Evolutionary conservation across 202 grass and related monocot species (phyloP), one percentile per base, ranked within the genome.

Genomic region (Saccharum hybrid): DNA sequence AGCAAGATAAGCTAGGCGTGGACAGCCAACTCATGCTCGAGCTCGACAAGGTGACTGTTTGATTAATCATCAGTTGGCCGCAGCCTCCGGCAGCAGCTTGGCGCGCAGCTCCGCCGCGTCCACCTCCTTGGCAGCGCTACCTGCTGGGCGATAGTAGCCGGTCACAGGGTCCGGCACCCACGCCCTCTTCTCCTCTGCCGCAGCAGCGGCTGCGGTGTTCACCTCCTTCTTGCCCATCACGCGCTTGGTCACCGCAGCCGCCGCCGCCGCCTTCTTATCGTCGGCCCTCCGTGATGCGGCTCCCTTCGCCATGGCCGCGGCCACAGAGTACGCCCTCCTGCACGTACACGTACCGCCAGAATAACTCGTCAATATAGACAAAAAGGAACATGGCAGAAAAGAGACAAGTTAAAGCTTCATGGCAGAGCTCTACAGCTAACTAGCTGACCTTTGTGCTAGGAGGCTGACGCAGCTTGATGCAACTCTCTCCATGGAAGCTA

Each of bases 131-230:
- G 40, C 16, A 37, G 56, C 21, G 57, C 71, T 37, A 7, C 86
- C 82, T 3, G 82, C 80, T 37, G 90, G 93, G 45, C 85, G 71
- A 36, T 94, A 94, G 83, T 88, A 94, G 6, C 93, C 90, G 10
- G 88, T 94, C 26, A 61, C 88, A 36, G 83, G 93, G 84, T 94
- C 90, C 16, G 90, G 90, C 51, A 88, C 76, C 93, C 90, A 94
- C 8, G 90, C 30, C 36, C 78, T 39, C 77, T 88, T 78, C 78
- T 73, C 82, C 23, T 28, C 69, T 1, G 34, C 46, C 10, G 60
- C 45, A 9, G 60, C 45, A 9, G 64, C 42, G 31, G 46, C 45
- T 1, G 45, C 45, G 0, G 45, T 49, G 46, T 4, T 49, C 68
- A 34, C 56, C 5, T 68, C 81, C 49, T 78, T 75, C 86, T 78